A percentile compares a stretch with the other conserved stretches of the same genome.
Evolutionary conservation across 495 filamentous ascomycete species (phyloP).

Genomic region (Hypoxylon fragiforme): DNA sequence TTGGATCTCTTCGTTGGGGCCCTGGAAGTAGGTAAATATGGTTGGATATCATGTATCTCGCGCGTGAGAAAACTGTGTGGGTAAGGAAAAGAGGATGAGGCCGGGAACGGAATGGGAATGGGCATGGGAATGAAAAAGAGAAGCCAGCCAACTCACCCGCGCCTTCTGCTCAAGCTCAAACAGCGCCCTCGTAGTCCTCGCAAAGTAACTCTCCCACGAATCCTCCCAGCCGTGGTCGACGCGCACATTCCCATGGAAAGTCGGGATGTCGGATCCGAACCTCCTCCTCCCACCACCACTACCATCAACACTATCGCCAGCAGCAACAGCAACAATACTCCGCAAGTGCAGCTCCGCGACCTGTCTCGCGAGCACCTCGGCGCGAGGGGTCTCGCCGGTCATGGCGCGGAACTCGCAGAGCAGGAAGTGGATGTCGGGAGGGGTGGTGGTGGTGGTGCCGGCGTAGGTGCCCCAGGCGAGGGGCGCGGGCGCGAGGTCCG

Average conservation of each 20-base stretch:
- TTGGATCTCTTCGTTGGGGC: constrained; percentile 17
- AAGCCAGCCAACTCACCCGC: too few relatives aligned
- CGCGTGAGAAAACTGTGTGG: background rate
- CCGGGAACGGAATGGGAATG: too few relatives aligned
- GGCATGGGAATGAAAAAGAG: too few relatives aligned
- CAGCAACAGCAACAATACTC: background rate
- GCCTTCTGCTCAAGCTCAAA: constrained; percentile 12
- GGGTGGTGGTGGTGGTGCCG: too few relatives aligned
- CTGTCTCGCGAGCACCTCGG: background rate
- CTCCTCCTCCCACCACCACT: background rate
- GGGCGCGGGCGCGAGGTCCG: constrained; percentile 8
- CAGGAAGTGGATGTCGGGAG: constrained; percentile 19
- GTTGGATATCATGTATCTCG: too few relatives aligned
- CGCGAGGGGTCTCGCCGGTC: constrained; percentile 5
- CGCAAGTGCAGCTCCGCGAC: constrained; percentile 17
- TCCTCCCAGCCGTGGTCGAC: constrained; percentile 17
- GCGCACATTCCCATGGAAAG: constrained; percentile 26
- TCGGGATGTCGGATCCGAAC: constrained; percentile 20
- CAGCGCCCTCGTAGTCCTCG: constrained; percentile 18
- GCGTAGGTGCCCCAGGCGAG: constrained; percentile 12
- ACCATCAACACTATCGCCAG: too few relatives aligned
- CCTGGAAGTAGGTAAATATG: constrained; percentile 10
- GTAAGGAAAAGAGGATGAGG: background rate
- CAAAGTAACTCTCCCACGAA: constrained; percentile 25
- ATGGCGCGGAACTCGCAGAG: constrained; percentile 26